Evolutionary conservation across 1,284 basidiomycete genomes (phyloP).

Genomic region (Prillingera fragicola): DNA sequence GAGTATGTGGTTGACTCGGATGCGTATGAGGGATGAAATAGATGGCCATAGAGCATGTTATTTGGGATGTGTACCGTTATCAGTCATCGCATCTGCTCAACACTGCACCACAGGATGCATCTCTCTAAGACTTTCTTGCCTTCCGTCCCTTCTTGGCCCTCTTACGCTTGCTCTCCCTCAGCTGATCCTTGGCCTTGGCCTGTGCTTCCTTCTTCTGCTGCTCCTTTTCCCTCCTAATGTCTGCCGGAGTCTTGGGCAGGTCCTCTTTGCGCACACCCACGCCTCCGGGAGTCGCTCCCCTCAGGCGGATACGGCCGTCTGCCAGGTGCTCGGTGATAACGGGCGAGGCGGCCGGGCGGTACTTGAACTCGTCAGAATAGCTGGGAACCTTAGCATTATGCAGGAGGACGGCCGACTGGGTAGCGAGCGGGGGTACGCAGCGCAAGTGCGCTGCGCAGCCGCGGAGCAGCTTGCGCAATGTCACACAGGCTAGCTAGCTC

Average conservation of each 20-base stretch:
- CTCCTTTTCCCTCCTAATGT: conserved; percentile 27
- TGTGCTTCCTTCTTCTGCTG: conserved; percentile 34
- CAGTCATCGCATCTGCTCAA: too few relatives aligned
- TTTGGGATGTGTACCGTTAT: too few relatives aligned
- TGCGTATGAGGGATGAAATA: too few relatives aligned
- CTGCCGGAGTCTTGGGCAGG: conserved; percentile 33
- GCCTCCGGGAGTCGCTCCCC: conserved; percentile 46
- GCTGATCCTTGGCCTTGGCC: conserved; percentile 33
- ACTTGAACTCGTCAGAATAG: conserved; percentile 49
- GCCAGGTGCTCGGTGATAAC: conserved; percentile 48
- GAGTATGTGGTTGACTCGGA: too few relatives aligned
- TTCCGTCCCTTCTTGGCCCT: conserved; percentile 10
- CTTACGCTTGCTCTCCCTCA: conserved; percentile 23
- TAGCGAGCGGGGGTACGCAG: too few relatives aligned
- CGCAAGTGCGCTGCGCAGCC: too few relatives aligned
- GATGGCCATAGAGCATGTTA: too few relatives aligned
- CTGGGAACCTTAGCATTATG: too few relatives aligned
- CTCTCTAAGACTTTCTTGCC: conserved; percentile 10
- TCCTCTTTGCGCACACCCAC: conserved; percentile 40
- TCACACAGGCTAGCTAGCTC: neutral
- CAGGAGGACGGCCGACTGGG: too few relatives aligned
- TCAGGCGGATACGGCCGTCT: conserved; percentile 45
- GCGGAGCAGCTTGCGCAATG: too few relatives aligned
- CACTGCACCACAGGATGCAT: too few relatives aligned
- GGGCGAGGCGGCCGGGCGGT: conserved; percentile 48